Percentiles rank a stretch among this genome's conserved stretches.
Evolutionary conservation across 2,329 filamentous ascomycete genomes (phyloP).

Genomic region (Akanthomyces uredinophilus): DNA sequence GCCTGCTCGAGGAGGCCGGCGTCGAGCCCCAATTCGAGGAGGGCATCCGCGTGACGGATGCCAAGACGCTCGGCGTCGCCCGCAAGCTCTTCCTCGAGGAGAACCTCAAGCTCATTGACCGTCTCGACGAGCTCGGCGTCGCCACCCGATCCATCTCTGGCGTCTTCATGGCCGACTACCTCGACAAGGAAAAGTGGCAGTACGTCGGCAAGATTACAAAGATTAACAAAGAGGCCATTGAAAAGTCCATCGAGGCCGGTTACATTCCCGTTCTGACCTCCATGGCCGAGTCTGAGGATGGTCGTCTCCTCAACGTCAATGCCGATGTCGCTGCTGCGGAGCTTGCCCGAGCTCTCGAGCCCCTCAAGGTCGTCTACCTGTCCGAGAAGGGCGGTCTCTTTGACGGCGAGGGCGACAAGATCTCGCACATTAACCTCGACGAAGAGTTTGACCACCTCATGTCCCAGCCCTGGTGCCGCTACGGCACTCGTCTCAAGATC

Average conservation of each 20-base stretch:
- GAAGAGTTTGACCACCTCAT: conserved; percentile 93
- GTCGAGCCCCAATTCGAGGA: conserved; percentile 95
- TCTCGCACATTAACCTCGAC: conserved; percentile 94
- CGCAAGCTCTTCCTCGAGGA: conserved; percentile 92
- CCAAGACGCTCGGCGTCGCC: conserved; percentile 86
- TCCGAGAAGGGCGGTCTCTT: conserved; percentile 96
- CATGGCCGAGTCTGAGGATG: conserved; percentile 89
- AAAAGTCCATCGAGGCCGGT: conserved; percentile 83
- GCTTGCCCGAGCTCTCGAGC: conserved; percentile 80
- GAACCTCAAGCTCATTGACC: conserved; percentile 87
- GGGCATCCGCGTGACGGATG: conserved; percentile 91
- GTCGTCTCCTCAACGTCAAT: conserved; percentile 94
- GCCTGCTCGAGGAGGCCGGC: conserved; percentile 79
- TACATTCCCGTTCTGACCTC: conserved; percentile 92
- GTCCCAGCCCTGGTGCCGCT: conserved; percentile 90
- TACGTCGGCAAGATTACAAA: conserved; percentile 92
- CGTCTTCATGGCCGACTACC: conserved; percentile 88
- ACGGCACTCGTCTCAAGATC: conserved; percentile 94
- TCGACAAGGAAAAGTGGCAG: conserved; percentile 95
- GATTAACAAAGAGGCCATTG: conserved; percentile 85
- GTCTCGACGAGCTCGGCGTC: conserved; percentile 84
- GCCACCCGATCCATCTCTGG: conserved; percentile 85
- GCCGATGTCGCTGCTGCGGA: conserved; percentile 95
- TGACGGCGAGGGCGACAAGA: conserved; percentile 89
- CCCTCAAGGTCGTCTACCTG: conserved; percentile 96